Evolutionary conservation across 257 asterid genomes (phyloP), one percentile per base, ranked within the genome.

Genomic region (Gentiana dahurica): DNA sequence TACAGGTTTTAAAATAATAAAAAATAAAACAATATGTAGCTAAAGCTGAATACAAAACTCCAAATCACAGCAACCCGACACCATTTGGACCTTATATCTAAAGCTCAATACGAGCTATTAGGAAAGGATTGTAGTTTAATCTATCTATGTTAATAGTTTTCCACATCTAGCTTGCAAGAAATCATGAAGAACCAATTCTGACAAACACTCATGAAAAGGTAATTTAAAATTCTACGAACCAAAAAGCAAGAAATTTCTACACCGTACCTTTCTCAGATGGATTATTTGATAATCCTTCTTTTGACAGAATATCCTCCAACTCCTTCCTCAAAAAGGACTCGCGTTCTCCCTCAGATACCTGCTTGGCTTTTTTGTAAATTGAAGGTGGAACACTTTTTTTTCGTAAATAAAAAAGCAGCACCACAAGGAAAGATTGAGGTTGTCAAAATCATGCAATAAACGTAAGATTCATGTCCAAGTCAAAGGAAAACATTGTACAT

Each of bases 201-300:
- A 24, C 24, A 24, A 24, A 24, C 24, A 24, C 24, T 24, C 24
- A 24, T 24, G 24, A 24, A 24, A 24, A 24, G 24, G 24, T 24
- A 24, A 24, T 24, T 24, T 24, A 24, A 24, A 24, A 24, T 24
- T 24, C 24, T 24, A 24, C 24, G 24, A 24, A 24, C 24, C 24
- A 24, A 24, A 34, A 34, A 5, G 64, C 44, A 39, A 41, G 13
- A 11, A 58, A 65, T 44, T 33, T 36, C 35, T 48, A 9, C 5
- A 32, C 38, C 36, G 69, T 77, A 87, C 99, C 99, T 88, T 85
- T 88, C 72, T 92, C 99, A n/a, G 74, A 49, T 38, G 99, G 95
- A 72, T 80, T 75, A 50, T 63, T 65, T 12, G 99, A 85, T 54
- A 92, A 78, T 57, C 99, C 95, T 83, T 92, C 99, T 71, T 76